phyloP scores from a whole-genome alignment of 2,329 filamentous ascomycete genomes.

The Helicocarpus griseus region DNA sequence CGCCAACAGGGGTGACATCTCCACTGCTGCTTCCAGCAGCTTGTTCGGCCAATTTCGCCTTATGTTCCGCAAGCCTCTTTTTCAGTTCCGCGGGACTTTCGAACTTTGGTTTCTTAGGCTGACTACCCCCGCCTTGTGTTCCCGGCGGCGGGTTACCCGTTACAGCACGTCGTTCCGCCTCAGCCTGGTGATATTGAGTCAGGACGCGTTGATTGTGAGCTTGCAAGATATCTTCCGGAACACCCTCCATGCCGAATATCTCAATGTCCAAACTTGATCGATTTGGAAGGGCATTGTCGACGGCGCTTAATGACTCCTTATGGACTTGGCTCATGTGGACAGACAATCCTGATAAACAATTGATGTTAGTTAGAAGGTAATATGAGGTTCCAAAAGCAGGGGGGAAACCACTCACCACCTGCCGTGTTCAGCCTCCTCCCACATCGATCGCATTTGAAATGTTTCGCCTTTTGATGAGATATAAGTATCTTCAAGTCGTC shows the following conservation, averaged over 20 bases:
- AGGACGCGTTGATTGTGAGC: slow-evolving; percentile 81
- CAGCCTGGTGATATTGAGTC: slow-evolving; percentile 72
- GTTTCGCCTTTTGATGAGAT: slow-evolving; percentile 97
- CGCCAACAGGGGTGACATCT: slow-evolving; percentile 46
- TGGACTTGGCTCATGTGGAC: slow-evolving; percentile 99
- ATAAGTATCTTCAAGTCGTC: slow-evolving; percentile 95
- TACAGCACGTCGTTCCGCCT: slow-evolving; percentile 68
- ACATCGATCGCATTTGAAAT: slow-evolving; percentile 95
- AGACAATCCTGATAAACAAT: slow-evolving; percentile 57
- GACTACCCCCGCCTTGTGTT: slow-evolving; percentile 30
- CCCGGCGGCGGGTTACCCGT: slow-evolving; percentile 78
- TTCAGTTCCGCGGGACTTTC: slow-evolving; percentile 71
- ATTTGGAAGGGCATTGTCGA: slow-evolving; percentile 87
- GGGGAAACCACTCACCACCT: slow-evolving; percentile 55
- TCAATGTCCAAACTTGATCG: slow-evolving; percentile 80
- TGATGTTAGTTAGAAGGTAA: not conserved
- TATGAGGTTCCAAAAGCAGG: not conserved
- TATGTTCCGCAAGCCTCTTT: slow-evolving; percentile 67
- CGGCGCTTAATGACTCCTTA: slow-evolving; percentile 77
- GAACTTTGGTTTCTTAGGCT: slow-evolving; percentile 56
- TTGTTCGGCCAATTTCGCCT: slow-evolving; percentile 53
- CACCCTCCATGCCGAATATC: slow-evolving; percentile 97
- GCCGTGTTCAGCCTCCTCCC: slow-evolving; percentile 83
- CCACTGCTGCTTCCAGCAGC: slow-evolving; percentile 47
- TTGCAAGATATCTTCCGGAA: slow-evolving; percentile 74